A percentile compares a stretch with the other conserved stretches of the same genome.
These are phyloP conservation scores for Penicillium italicum DNA, from an alignment of 2,329 filamentous ascomycete genomes.

Conservation along the genomic window DNA sequence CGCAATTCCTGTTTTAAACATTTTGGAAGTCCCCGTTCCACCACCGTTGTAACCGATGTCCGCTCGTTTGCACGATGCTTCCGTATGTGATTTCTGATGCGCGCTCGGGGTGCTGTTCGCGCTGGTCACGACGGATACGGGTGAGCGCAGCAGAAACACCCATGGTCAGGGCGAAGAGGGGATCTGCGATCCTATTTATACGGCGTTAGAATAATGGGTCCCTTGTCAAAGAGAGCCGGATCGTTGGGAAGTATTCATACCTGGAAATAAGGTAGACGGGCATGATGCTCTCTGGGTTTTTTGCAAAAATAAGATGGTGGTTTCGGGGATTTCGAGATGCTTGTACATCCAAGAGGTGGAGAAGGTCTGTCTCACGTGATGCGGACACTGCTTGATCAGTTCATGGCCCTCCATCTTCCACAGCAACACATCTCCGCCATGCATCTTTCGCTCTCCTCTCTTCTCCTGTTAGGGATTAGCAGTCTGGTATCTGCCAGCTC, in stretches of 20 bases:
- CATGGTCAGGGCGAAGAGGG: conserved; percentile 52
- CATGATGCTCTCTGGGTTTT: conserved; percentile 12
- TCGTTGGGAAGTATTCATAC: conserved; percentile 22
- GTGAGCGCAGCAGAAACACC: conserved; percentile 51
- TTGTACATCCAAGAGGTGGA: not conserved
- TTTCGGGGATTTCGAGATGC: not conserved
- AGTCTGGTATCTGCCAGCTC: conserved; percentile 13
- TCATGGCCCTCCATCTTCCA: not conserved
- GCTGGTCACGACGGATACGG: conserved; percentile 54
- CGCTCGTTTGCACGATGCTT: conserved; percentile 30
- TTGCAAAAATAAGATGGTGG: not conserved
- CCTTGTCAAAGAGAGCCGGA: not conserved
- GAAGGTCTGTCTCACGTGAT: not conserved
- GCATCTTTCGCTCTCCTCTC: conserved; percentile 2
- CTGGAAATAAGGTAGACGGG: conserved; percentile 42
- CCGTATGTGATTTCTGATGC: conserved; percentile 34
- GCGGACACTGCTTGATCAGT: not conserved
- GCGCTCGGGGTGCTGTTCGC: conserved; percentile 43
- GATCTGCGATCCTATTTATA: conserved; percentile 47
- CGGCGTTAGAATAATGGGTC: not conserved
- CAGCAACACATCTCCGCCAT: not conserved
- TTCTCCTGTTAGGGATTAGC: conserved; percentile 1
- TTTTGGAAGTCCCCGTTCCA: conserved; percentile 40
- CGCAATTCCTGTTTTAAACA: conserved; percentile 16
- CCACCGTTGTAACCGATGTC: conserved; percentile 36